Evolutionary conservation across 2,329 filamentous ascomycete species (phyloP).

Genomic region (Ramichloridium luteum): DNA sequence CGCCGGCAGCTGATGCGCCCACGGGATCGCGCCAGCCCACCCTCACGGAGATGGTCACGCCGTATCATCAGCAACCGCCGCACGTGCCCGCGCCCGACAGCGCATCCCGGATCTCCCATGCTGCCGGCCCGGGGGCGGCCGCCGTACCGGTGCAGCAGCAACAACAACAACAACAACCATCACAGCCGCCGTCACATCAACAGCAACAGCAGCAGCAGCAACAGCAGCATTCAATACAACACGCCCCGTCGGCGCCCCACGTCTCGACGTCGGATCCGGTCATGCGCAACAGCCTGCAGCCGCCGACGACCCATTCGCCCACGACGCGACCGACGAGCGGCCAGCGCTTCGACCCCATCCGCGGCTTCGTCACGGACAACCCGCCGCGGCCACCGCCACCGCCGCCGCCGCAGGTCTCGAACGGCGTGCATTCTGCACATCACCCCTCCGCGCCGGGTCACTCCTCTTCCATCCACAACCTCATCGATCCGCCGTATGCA

Average conservation of each 20-base stretch:
- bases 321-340: slow-evolving; percentile 48
- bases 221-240: slow-evolving; percentile 10
- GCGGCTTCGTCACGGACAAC: slow-evolving; percentile 47
- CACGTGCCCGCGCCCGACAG: no score
- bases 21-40: slow-evolving; percentile 27
- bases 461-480: slow-evolving; percentile 85
- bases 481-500: slow-evolving; percentile 62
- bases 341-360: slow-evolving; percentile 81
- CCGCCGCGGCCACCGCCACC: slow-evolving; percentile 14
- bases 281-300: slow-evolving; percentile 23
- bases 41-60: slow-evolving; percentile 29
- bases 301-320: slow-evolving; percentile 21
- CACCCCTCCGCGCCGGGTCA: slow-evolving; percentile 72
- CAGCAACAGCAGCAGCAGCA: slow-evolving; percentile 19
- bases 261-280: slow-evolving; percentile 7
- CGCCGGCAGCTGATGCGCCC: slow-evolving; percentile 11
- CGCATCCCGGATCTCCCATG: no score
- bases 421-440: slow-evolving; percentile 24
- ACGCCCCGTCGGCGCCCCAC: no score
- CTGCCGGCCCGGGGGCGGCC: no score
- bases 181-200: slow-evolving; percentile 11
- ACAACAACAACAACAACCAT: slow-evolving; percentile 8
- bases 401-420: no score
- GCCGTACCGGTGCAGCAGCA: no score
- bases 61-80: slow-evolving; percentile 19